phyloP scores from a whole-genome alignment of 73 alveolate genomes.

The Effrenium voratum region DNA sequence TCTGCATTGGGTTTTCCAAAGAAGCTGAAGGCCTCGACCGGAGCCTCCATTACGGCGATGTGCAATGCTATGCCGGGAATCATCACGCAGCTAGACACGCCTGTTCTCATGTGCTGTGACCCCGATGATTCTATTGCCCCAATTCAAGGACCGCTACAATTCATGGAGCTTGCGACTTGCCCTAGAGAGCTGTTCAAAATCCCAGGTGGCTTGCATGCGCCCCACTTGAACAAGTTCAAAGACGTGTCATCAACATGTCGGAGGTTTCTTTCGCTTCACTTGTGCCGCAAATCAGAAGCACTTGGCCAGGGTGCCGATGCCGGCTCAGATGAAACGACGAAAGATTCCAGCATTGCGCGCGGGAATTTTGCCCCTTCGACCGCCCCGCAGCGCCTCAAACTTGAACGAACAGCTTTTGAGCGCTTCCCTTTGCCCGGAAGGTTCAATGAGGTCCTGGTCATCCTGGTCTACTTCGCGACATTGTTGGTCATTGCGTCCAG shows the following conservation, averaged over 20 bases:
- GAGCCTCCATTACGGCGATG: background rate
- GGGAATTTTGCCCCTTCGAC: background rate
- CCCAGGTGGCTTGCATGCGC: constrained; percentile 17
- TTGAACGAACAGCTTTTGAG: constrained; percentile 8
- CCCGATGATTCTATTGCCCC: background rate
- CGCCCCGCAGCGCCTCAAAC: background rate
- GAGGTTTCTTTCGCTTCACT: background rate
- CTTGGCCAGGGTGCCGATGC: background rate
- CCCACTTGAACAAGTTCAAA: background rate
- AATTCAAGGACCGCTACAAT: background rate
- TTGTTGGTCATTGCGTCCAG: background rate
- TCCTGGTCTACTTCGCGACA: background rate
- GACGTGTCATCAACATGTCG: background rate
- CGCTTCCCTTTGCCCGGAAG: constrained; percentile 8
- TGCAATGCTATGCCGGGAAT: background rate
- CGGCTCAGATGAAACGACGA: background rate
- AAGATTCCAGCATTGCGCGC: background rate
- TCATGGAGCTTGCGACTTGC: background rate
- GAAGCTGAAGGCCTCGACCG: background rate
- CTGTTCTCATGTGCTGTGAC: background rate
- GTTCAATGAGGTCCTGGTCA: background rate
- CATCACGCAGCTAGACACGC: background rate
- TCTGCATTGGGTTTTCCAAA: background rate
- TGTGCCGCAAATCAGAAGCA: background rate
- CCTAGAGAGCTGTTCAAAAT: background rate